Conservation (phyloP, 2,329 filamentous ascomycete genomes). For the Teratosphaeria viscida region DNA sequence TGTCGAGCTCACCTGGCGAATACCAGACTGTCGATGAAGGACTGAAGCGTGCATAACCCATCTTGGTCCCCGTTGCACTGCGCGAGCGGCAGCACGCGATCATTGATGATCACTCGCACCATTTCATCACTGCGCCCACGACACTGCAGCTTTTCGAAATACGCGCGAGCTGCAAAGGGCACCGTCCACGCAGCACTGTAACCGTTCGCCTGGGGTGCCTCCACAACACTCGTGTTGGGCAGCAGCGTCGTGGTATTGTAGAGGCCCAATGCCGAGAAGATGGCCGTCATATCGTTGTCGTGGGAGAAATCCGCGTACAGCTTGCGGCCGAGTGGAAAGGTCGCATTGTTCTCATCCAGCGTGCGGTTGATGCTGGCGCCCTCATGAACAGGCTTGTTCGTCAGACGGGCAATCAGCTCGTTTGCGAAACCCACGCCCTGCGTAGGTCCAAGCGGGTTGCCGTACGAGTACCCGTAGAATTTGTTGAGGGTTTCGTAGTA, state of each 20-base stretch:
- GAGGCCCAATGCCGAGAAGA: constrained; percentile 67
- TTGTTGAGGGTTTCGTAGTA: constrained; percentile 74
- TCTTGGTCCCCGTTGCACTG: constrained; percentile 59
- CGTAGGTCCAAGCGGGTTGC: constrained; percentile 68
- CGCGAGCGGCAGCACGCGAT: constrained; percentile 62
- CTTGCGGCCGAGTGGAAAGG: constrained; percentile 58
- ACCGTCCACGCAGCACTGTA: constrained; percentile 71
- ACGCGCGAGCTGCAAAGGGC: constrained; percentile 70
- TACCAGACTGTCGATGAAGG: constrained; percentile 62
- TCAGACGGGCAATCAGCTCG: constrained; percentile 75
- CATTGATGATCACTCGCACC: constrained; percentile 74
- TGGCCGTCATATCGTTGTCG: constrained; percentile 73
- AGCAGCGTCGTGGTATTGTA: constrained; percentile 54
- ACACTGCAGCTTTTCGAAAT: constrained; percentile 81
- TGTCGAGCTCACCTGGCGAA: constrained; percentile 47
- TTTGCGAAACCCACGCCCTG: constrained; percentile 83
- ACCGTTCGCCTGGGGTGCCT: constrained; percentile 48
- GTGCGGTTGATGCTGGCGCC: constrained; percentile 68
- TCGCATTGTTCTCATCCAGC: constrained; percentile 53
- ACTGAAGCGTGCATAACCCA: constrained; percentile 59
- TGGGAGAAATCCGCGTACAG: constrained; percentile 88
- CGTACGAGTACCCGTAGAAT: constrained; percentile 70
- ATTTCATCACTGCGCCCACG: constrained; percentile 50
- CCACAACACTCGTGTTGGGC: constrained; percentile 36
- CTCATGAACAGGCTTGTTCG: constrained; percentile 56